Conservation (phyloP, 2,329 filamentous ascomycete species). For the Sporothrix inflata region DNA sequence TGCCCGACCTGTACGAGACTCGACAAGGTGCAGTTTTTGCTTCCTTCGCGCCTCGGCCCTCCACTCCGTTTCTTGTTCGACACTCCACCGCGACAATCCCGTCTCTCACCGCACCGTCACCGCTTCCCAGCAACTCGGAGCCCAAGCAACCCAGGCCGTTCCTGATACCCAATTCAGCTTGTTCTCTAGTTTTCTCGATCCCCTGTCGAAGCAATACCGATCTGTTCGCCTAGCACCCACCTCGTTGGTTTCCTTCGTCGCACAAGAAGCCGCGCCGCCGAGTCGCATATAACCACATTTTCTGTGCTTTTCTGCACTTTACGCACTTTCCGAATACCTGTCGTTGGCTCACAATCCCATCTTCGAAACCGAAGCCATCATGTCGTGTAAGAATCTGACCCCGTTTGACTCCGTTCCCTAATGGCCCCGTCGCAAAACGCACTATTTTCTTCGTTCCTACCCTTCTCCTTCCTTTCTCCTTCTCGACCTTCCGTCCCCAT, state of each 20-base stretch:
- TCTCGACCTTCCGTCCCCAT: conserved; percentile 16
- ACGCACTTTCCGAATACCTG: not conserved
- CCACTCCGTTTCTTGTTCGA: not conserved
- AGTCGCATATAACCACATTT: not conserved
- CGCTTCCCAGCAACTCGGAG: conserved; percentile 1
- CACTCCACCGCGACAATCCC: not conserved
- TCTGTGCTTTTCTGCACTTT: not conserved
- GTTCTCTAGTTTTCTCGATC: not conserved
- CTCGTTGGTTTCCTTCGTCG: not conserved
- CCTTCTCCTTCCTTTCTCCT: conserved; percentile 1
- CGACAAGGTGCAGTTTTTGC: not conserved
- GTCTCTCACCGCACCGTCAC: conserved; percentile 10
- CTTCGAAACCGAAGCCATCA: conserved; percentile 8
- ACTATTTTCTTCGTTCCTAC: conserved; percentile 7
- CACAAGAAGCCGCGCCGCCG: not conserved
- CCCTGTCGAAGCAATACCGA: not conserved
- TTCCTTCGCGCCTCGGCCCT: not conserved
- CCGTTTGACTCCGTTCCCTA: not conserved
- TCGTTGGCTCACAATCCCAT: conserved; percentile 2
- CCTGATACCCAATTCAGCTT: not conserved
- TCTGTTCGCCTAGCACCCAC: not conserved
- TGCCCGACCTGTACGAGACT: not conserved
- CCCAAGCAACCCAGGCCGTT: not conserved
- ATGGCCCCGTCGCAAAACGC: conserved; percentile 14
- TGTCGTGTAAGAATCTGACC: conserved; percentile 26